Evolutionary conservation across 2,329 filamentous ascomycete genomes (phyloP), one percentile per base, ranked within the genome.

Genomic region (Trichoderma arundinaceum): DNA sequence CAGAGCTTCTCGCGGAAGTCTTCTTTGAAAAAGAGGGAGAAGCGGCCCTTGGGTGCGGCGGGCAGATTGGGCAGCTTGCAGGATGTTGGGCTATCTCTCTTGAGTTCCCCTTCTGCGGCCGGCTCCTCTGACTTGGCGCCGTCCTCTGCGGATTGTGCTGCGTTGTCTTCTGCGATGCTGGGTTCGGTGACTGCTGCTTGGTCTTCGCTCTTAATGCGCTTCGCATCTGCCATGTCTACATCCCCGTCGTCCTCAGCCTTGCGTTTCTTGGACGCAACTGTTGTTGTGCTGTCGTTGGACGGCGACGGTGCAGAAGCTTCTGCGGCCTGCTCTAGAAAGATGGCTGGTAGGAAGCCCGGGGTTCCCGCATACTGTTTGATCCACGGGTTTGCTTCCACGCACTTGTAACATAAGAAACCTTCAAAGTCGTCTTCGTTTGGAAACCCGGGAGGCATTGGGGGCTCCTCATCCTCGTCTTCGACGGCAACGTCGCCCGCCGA

Each of bases 321-420:
- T 22, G 67, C 52, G 0, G 59, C 1, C n/a, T 72, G 72, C 2
- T 74, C 69, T 7, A 79, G 75, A 67, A 88, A 89, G 0, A 97
- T 85, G 0, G 94, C 85, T 0, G 87, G 82, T 0, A 98, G 81
- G 73, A 99, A 98, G 0, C 94, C 93, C 0, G 86, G 74, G 0
- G 91, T 86, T 1, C 90, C 90, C 6, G 92, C 93, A 74, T 98
- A 98, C 69, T 84, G 83, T 79, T 94, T 96, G 76, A 98, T 90
- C 95, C 95, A 99, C 0, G 93, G 92, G 71, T 93, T 87, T 1
- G 92, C 87, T 46, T 94, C 88, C 13, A 96, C 85, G 72, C 95
- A 99, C 75, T 96, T 96, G 81, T 95, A 97, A 81, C 95, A 99
- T 43, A 99, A 85, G 73, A 98, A 90, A 33, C 90, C 87, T 61